phyloP scores from a whole-genome alignment of 2,329 filamentous ascomycete genomes.

The Helotiales sp. region DNA sequence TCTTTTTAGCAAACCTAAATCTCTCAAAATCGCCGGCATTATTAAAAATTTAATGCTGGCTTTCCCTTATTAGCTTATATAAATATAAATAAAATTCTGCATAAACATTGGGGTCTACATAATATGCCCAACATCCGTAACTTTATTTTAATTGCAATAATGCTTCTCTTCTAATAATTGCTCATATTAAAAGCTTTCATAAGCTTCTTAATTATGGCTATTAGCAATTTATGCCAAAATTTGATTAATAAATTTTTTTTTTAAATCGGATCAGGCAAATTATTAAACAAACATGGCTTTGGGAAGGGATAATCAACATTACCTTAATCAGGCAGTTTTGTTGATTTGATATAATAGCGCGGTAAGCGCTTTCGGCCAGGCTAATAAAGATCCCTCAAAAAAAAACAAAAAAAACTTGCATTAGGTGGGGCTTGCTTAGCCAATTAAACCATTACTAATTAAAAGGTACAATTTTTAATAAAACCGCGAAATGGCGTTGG shows the following conservation, averaged over 20 bases:
- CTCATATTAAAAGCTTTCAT: background rate
- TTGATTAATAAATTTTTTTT: background rate
- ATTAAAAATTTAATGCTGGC: background rate
- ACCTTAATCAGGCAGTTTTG: background rate
- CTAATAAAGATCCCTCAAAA: background rate
- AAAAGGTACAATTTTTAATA: background rate
- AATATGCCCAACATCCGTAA: background rate
- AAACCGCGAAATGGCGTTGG: background rate
- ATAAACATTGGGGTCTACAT: background rate
- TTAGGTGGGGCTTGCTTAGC: background rate
- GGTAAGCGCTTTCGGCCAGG: background rate
- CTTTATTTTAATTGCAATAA: background rate
- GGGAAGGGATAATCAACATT: background rate
- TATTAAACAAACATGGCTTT: background rate
- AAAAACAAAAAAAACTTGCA: background rate
- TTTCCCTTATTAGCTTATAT: background rate
- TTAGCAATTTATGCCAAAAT: background rate
- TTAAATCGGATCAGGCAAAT: conserved; percentile 2
- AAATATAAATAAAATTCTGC: background rate
- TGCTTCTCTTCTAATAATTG: background rate
- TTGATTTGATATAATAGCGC: conserved; percentile 3
- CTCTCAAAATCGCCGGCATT: background rate
- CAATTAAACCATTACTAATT: background rate
- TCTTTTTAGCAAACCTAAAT: background rate
- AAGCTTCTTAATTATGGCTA: background rate